Base-by-base conservation (phyloP, 2,329 filamentous ascomycete species). In the Didymella sp. region DNA sequence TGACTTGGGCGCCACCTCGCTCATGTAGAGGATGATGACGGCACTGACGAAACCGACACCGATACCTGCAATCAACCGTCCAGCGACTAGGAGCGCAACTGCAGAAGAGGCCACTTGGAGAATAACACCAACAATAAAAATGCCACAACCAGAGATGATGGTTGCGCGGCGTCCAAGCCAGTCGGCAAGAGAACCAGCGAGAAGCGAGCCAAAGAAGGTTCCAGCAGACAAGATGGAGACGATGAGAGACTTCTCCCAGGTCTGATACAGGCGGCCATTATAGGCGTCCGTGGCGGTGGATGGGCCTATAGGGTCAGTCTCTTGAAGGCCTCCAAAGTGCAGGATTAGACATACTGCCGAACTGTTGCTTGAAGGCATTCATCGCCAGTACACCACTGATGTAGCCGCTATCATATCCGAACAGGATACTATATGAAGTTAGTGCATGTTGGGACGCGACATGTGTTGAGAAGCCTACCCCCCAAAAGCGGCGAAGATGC, bases 191-290 rank as follows among this genome's bases (percentile, higher is more conserved):
- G 66, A 89, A 8, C 89, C 90, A 25, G 90, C 85, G n/a, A 88
- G 74, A 25, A 95, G 81, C 21, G 91, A 84, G 45, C 91, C 92
- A 51, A 91, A 78, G 66, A 91, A 87, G n/a, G 91, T 95, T 31
- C 92, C 91, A 22, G 87, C 89, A 56, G 90, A 95, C 41, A 96
- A 82, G 61, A 96, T 94, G 12, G 91, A 89, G 42, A 94, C 90
- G 51, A 93, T 89, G 60, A 89, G 80, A 24, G 90, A 89, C 40
- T 87, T 85, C 73, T 94, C 82, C 62, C 65, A 67, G 9, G 74
- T 73, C 17, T 60, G 62, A 55, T 74, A 72, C 78, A 74, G 59
- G 22, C 64, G 68, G 31, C 64, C 65, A 46, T 69, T 62, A 57
- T 48, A 80, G 74, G 51, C 89, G 33, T 56, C 73, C 62, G 63